Percentiles rank a stretch among this genome's conserved stretches.
phyloP scores from a whole-genome alignment of 164 flowering plant genomes.

The Stephania cephalantha region DNA sequence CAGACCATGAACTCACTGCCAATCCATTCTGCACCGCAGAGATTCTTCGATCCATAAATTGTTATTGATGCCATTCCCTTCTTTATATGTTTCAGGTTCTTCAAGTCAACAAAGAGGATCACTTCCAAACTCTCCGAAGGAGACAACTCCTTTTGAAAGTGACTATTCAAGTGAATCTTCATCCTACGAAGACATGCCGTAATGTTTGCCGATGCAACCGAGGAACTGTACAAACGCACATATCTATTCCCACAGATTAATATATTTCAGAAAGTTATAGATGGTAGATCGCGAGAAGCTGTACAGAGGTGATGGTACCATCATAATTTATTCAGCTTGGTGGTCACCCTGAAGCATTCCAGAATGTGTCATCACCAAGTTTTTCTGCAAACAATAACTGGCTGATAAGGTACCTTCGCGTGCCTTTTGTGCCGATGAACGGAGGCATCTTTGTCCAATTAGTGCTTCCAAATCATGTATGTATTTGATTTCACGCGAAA shows the following conservation, averaged over 20 bases:
- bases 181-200: slow-evolving; percentile 66
- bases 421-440: slow-evolving; percentile 2
- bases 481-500: neutral
- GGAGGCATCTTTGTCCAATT: neutral
- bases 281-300: neutral
- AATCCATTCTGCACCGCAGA: too few relatives aligned
- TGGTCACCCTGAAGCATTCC: slow-evolving; percentile 3
- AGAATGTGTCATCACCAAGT: slow-evolving; percentile 11
- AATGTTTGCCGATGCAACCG: slow-evolving; percentile 16
- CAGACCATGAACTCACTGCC: neutral
- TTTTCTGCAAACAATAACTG: slow-evolving; percentile 9
- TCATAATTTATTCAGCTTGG: slow-evolving; percentile 19
- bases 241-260: neutral
- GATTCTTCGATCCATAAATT: neutral
- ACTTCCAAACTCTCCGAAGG: slow-evolving; percentile 58
- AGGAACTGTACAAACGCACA: neutral
- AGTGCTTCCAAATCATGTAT: neutral
- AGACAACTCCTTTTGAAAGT: slow-evolving; percentile 55
- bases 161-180: slow-evolving; percentile 80
- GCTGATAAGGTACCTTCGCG: neutral
- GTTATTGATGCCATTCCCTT: neutral
- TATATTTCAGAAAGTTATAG: slow-evolving; percentile 1
- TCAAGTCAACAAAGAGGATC: slow-evolving; percentile 64
- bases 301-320: slow-evolving; percentile 5
- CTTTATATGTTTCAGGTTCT: slow-evolving; percentile 40